A percentile compares a stretch with the other conserved stretches of the same genome.
Evolutionary conservation across 225 moss, liverwort and hornwort genomes (phyloP).

Genomic region (Pleurozium schreberi): DNA sequence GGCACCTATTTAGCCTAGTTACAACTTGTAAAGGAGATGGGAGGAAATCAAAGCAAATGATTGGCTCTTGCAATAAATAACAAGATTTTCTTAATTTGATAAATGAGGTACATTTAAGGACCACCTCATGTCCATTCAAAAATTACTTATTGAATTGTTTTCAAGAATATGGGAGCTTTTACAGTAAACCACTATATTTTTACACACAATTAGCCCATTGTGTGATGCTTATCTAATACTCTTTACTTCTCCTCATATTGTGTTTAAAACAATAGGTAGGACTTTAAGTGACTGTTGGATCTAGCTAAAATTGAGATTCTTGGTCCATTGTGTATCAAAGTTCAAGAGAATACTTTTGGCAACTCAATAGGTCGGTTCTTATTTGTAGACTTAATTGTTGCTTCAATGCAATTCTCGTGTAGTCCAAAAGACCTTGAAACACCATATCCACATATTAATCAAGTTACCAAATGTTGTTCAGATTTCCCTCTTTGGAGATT

Average conservation of each 20-base stretch:
- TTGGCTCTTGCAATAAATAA: no score
- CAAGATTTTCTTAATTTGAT: no score
- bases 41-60: no score
- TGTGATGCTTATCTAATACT: background rate
- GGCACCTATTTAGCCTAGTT: no score
- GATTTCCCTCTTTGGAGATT: rapidly evolving
- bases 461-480: rapidly evolving
- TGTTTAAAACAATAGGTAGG: background rate
- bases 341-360: background rate
- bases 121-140: no score
- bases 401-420: rapidly evolving
- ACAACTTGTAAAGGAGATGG: no score
- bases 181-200: no score
- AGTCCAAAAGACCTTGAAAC: background rate
- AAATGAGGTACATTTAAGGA: no score
- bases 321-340: background rate
- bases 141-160: no score
- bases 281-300: background rate
- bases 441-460: background rate
- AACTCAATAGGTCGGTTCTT: background rate
- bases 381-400: background rate
- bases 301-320: background rate
- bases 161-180: no score
- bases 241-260: background rate
- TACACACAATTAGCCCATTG: background rate